phyloP scores from a whole-genome alignment of 2,329 filamentous ascomycete genomes.

The Ascosphaera aggregata region DNA sequence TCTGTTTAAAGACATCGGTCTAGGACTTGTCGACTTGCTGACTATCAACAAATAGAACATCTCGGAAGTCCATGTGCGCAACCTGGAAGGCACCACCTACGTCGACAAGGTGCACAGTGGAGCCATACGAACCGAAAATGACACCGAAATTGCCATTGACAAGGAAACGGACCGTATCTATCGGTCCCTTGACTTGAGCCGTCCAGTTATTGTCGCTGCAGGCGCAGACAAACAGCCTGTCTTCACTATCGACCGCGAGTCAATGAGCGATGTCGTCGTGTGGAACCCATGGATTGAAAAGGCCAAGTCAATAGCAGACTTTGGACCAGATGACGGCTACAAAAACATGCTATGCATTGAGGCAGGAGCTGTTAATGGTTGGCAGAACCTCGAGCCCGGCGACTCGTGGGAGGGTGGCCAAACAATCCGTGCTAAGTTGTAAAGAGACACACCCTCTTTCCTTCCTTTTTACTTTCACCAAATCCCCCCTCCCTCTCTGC shows the following conservation, averaged over 20 bases:
- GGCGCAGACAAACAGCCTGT: slow-evolving; percentile 30
- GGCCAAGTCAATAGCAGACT: slow-evolving; percentile 60
- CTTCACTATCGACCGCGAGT: slow-evolving; percentile 60
- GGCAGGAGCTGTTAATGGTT: slow-evolving; percentile 59
- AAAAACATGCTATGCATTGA: slow-evolving; percentile 91
- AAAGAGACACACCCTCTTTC: slow-evolving; percentile 1
- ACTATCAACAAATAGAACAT: slow-evolving; percentile 40
- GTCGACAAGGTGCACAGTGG: slow-evolving; percentile 58
- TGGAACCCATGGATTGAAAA: slow-evolving; percentile 96
- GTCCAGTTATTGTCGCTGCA: slow-evolving; percentile 14
- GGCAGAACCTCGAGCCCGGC: slow-evolving; percentile 66
- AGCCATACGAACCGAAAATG: slow-evolving; percentile 38
- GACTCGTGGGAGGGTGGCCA: slow-evolving; percentile 43
- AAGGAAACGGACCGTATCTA: slow-evolving; percentile 80
- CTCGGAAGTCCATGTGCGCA: slow-evolving; percentile 43
- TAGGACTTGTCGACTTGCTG: slow-evolving; percentile 4
- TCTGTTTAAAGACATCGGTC: background rate
- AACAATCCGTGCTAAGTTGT: slow-evolving; percentile 25
- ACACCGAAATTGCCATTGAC: slow-evolving; percentile 41
- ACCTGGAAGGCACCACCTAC: slow-evolving; percentile 55
- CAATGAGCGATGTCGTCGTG: slow-evolving; percentile 68
- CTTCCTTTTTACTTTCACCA: background rate
- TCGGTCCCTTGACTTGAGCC: slow-evolving; percentile 33
- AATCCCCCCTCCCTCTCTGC: background rate
- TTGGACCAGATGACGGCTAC: slow-evolving; percentile 71